Evolutionary conservation across 108 stramenopile genomes (phyloP).

Genomic region (Nannochloropsis oceanica): DNA sequence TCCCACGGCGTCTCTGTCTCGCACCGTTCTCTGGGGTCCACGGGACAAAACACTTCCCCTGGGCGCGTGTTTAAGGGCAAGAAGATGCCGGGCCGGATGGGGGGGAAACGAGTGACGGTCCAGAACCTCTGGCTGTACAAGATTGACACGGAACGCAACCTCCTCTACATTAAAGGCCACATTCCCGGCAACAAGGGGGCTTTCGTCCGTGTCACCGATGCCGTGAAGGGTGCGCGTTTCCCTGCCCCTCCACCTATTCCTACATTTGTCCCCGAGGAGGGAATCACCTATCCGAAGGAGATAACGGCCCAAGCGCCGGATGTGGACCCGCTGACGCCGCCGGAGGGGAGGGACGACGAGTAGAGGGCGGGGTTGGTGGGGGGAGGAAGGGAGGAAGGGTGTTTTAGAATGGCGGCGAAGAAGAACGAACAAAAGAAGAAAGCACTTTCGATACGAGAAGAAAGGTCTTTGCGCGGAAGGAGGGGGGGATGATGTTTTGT

Average conservation of each 20-base stretch:
- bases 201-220: slow-evolving; percentile 78
- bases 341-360: not conserved
- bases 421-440: not conserved
- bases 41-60: slow-evolving; percentile 34
- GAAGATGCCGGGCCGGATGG: slow-evolving; percentile 98
- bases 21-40: slow-evolving; percentile 64
- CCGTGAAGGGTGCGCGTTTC: slow-evolving; percentile 40
- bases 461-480: not conserved
- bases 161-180: slow-evolving; percentile 70
- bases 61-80: slow-evolving; percentile 94
- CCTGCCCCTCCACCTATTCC: slow-evolving; percentile 22
- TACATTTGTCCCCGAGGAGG: not conserved
- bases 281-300: not conserved
- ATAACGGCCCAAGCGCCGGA: not conserved
- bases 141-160: slow-evolving; percentile 74
- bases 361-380: not conserved
- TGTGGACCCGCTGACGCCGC: not conserved
- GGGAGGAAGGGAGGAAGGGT: no score
- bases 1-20: slow-evolving; percentile 78
- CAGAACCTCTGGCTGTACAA: slow-evolving; percentile 54
- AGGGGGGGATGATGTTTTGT: not conserved
- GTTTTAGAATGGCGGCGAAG: no score
- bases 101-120: slow-evolving; percentile 57
- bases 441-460: not conserved
- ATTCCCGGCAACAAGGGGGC: slow-evolving; percentile 83